Conservation (phyloP, 139 green algal species). For the Picochlorum sp. region DNA sequence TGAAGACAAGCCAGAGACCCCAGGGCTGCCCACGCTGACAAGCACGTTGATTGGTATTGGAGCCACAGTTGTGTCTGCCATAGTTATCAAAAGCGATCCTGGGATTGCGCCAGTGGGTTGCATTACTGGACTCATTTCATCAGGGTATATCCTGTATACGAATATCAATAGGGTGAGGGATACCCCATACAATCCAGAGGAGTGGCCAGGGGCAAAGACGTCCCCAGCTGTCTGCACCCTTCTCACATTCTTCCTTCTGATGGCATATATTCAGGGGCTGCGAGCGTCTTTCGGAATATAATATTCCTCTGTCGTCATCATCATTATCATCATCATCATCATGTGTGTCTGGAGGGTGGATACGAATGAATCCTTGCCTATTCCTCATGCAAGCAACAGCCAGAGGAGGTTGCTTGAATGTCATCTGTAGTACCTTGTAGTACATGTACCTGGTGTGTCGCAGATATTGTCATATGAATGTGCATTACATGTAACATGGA, state of each 20-base stretch:
- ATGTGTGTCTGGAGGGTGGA: neutral
- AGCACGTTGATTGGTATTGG: slow-evolving; percentile 14
- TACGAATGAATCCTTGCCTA: too few relatives aligned
- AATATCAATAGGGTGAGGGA: slow-evolving; percentile 12
- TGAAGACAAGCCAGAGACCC: neutral
- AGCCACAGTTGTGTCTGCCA: slow-evolving; percentile 10
- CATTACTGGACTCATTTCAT: slow-evolving; percentile 6
- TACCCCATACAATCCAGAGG: slow-evolving; percentile 27
- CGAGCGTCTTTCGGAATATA: neutral
- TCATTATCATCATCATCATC: neutral
- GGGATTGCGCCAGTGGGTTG: slow-evolving; percentile 11
- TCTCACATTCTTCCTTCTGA: slow-evolving; percentile 52
- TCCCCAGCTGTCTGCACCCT: slow-evolving; percentile 45
- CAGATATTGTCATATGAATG: too few relatives aligned
- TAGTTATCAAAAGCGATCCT: slow-evolving; percentile 6
- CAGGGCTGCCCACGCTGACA: slow-evolving; percentile 15
- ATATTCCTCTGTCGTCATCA: neutral
- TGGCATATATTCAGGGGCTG: slow-evolving; percentile 47
- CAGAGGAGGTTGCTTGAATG: too few relatives aligned
- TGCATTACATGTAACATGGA: too few relatives aligned
- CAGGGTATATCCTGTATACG: slow-evolving; percentile 10
- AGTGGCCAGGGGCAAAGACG: slow-evolving; percentile 56
- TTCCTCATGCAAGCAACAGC: too few relatives aligned
- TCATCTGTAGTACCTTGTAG: too few relatives aligned
- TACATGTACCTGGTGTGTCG: too few relatives aligned